Evolutionary conservation across 768 basidiomycete genomes (phyloP), one percentile per base, ranked within the genome.

Genomic region (Floccularia luteovirens): DNA sequence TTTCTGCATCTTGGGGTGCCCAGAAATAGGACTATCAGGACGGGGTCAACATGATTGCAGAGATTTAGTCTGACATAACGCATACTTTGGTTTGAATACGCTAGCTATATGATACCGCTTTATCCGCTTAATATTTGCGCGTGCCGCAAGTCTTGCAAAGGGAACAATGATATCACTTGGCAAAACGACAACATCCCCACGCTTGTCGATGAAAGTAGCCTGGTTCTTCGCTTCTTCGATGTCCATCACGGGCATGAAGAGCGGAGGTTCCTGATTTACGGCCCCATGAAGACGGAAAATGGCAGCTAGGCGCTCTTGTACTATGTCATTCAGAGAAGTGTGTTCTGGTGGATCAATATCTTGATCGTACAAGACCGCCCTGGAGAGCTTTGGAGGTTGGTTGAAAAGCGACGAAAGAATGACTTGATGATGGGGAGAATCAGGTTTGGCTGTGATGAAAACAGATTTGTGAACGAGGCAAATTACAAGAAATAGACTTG

Each of bases 261-360:
- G 59, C 0, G 90, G 84, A 0, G 90, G 83, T 48, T 88, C 86
- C 60, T 83, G 82, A 46, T 91, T 79, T 1, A 94, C 77, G 2
- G 93, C 92, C 4, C 93, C 93, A 52, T 93, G 93, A 3, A 93
- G 70, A 25, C 82, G 77, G 59, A 94, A 93, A 13, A 92, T 79
- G 1, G 81, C 65, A 2, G 75, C 67, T 3, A 96, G 64, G 13
- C 79, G 77, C 36, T 92, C 87, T 45, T 83, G 73, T 4, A 93
- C 87, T 3, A 82, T 77, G 8, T 77, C 75, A 49, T 79, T 84
- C 48, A 93, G 56, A 16, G 78, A 69, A 5, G 79, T 67, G 58
- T 88, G 74, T 53, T 87, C 82, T 3, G 82, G 78, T 16, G 75
- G 60, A 46, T 82, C 79, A 4, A 70, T 64, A 42, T 84, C 79